phyloP scores from a whole-genome alignment of 495 filamentous ascomycete genomes.

The Cryomyces antarcticus region DNA sequence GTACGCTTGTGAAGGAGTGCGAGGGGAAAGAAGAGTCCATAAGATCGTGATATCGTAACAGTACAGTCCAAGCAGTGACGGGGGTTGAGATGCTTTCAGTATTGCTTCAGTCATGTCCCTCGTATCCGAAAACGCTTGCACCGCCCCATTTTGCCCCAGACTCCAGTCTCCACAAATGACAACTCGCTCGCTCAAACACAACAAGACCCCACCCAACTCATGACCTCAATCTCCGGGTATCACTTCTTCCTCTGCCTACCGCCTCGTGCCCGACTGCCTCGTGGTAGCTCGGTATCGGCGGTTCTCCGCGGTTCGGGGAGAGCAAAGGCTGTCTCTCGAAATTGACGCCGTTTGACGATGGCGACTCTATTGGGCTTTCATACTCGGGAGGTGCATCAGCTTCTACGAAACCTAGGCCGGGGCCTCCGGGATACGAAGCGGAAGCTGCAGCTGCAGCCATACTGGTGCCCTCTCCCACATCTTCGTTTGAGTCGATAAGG shows the following conservation, averaged over 20 bases:
- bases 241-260: slow-evolving; percentile 9
- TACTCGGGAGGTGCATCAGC: slow-evolving; percentile 21
- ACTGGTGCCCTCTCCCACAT: slow-evolving; percentile 50
- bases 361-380: slow-evolving; percentile 15
- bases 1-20: too few relatives aligned
- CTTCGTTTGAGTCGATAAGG: slow-evolving; percentile 42
- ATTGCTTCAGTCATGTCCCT: too few relatives aligned
- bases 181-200: too few relatives aligned
- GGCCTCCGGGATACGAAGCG: slow-evolving; percentile 7
- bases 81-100: too few relatives aligned
- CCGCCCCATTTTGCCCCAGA: too few relatives aligned
- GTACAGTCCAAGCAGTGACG: too few relatives aligned
- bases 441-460: slow-evolving; percentile 20
- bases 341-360: neutral
- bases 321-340: slow-evolving; percentile 2
- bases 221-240: slow-evolving; percentile 4
- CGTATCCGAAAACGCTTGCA: too few relatives aligned
- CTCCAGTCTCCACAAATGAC: too few relatives aligned
- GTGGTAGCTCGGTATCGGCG: slow-evolving; percentile 21
- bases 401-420: slow-evolving; percentile 13
- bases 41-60: too few relatives aligned
- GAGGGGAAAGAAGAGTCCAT: too few relatives aligned
- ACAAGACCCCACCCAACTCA: neutral
- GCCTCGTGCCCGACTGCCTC: slow-evolving; percentile 10
- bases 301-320: neutral